Conservation (phyloP, 305 asterid species). For the Solanum aculeatissimum region DNA sequence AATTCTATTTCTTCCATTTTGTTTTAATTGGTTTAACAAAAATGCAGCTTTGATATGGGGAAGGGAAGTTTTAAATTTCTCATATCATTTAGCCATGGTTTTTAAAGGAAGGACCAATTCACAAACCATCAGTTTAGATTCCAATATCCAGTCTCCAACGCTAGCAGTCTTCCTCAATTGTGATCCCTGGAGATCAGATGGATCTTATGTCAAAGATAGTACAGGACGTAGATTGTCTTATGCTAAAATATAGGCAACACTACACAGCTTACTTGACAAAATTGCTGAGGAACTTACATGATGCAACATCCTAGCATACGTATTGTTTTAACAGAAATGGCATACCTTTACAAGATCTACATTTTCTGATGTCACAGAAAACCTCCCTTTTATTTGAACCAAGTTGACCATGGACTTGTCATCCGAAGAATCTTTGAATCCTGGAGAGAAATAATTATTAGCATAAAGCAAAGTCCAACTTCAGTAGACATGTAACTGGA, state of each 20-base stretch:
- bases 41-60: not conserved
- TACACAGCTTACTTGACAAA: slow-evolving; percentile 48
- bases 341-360: slow-evolving; percentile 93
- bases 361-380: slow-evolving; percentile 96
- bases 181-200: slow-evolving; percentile 56
- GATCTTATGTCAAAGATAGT: slow-evolving; percentile 13
- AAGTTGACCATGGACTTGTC: slow-evolving; percentile 77
- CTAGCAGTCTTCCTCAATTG: slow-evolving; percentile 92
- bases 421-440: slow-evolving; percentile 72
- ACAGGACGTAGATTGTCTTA: slow-evolving; percentile 12
- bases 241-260: slow-evolving; percentile 5
- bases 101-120: slow-evolving; percentile 5
- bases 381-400: slow-evolving; percentile 98
- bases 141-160: slow-evolving; percentile 86
- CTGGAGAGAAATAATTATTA: slow-evolving; percentile 15
- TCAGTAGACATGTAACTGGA: not conserved
- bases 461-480: not conserved
- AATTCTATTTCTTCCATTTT: not conserved
- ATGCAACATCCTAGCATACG: slow-evolving; percentile 57
- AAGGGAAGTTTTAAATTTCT: not conserved
- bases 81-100: not conserved
- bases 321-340: not conserved
- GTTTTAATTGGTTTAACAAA: not conserved
- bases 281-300: slow-evolving; percentile 49
- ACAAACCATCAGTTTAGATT: slow-evolving; percentile 69